phyloP scores from a whole-genome alignment of 805 yeast species.

The Wickerhamiella occidentalis region DNA sequence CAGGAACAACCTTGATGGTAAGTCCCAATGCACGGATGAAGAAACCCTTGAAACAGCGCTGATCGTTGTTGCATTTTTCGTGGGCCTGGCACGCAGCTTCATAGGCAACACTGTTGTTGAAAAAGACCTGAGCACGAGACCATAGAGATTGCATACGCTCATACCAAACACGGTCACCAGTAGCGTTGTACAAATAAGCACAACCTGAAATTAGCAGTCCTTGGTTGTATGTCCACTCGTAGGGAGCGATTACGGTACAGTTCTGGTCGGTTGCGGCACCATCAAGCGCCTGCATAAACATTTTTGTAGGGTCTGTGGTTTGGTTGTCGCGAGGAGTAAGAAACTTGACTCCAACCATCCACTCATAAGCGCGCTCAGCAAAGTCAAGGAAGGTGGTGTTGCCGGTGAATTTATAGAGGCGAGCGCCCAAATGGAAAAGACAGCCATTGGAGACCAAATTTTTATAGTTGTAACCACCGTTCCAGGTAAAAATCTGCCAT shows the following conservation, averaged over 20 bases:
- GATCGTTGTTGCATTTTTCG: slow-evolving; percentile 67
- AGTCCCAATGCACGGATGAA: slow-evolving; percentile 61
- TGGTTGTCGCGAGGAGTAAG: slow-evolving; percentile 30
- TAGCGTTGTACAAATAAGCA: slow-evolving; percentile 67
- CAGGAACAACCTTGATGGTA: slow-evolving; percentile 62
- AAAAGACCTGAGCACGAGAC: slow-evolving; percentile 40
- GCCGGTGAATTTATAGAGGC: slow-evolving; percentile 71
- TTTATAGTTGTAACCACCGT: slow-evolving; percentile 86
- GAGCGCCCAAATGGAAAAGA: slow-evolving; percentile 72
- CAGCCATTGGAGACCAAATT: slow-evolving; percentile 88
- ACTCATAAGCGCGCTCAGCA: slow-evolving; percentile 65
- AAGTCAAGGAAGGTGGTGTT: slow-evolving; percentile 63
- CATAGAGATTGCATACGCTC: slow-evolving; percentile 45
- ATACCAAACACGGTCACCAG: slow-evolving; percentile 55
- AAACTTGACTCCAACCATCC: slow-evolving; percentile 51
- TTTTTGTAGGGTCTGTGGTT: slow-evolving; percentile 32
- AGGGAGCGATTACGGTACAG: slow-evolving; percentile 47
- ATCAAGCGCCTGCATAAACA: slow-evolving; percentile 23
- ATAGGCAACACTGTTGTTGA: slow-evolving; percentile 41
- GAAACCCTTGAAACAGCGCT: slow-evolving; percentile 84
- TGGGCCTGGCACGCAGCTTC: slow-evolving; percentile 74
- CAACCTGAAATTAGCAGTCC: slow-evolving; percentile 69
- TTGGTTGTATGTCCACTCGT: slow-evolving; percentile 80
- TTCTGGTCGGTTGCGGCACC: slow-evolving; percentile 35
- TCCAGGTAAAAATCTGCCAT: slow-evolving; percentile 96